phyloP scores from a whole-genome alignment of 805 yeast species.

The Lipomyces oligophaga region DNA sequence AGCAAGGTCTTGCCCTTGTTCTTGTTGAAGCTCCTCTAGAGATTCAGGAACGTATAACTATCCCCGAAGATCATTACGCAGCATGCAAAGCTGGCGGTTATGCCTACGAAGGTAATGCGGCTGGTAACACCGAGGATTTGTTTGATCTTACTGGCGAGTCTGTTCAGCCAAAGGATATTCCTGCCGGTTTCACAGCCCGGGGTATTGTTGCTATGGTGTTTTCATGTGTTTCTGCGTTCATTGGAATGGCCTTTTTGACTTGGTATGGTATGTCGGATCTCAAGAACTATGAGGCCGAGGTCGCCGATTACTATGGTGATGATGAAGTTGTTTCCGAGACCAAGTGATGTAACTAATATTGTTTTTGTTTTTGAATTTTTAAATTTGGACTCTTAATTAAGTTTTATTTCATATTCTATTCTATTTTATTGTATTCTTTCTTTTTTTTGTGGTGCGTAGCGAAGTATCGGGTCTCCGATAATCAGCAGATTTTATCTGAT shows the following conservation, averaged over 20 bases:
- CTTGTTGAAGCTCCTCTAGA: conserved; percentile 79
- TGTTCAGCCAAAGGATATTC: conserved; percentile 62
- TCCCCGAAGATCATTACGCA: conserved; percentile 57
- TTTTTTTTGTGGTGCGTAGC: too few relatives aligned
- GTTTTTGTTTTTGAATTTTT: too few relatives aligned
- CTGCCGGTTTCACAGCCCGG: conserved; percentile 87
- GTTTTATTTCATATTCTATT: too few relatives aligned
- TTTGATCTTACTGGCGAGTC: conserved; percentile 66
- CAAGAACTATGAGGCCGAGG: conserved; percentile 60
- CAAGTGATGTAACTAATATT: too few relatives aligned
- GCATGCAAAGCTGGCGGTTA: conserved; percentile 57
- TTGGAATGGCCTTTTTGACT: conserved; percentile 74
- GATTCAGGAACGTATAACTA: conserved; percentile 50
- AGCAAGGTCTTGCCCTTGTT: conserved; percentile 83
- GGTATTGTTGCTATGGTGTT: conserved; percentile 94
- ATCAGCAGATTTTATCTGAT: too few relatives aligned
- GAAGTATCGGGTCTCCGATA: too few relatives aligned
- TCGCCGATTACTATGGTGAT: too few relatives aligned
- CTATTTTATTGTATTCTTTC: too few relatives aligned
- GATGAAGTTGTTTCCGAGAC: too few relatives aligned
- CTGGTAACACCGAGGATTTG: conserved; percentile 64
- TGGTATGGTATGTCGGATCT: conserved; percentile 85
- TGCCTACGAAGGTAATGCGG: conserved; percentile 75
- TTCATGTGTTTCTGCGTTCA: conserved; percentile 78
- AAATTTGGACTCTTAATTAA: too few relatives aligned